Conservation (phyloP, 495 filamentous ascomycete genomes). For the Neurospora sublineolata region DNA sequence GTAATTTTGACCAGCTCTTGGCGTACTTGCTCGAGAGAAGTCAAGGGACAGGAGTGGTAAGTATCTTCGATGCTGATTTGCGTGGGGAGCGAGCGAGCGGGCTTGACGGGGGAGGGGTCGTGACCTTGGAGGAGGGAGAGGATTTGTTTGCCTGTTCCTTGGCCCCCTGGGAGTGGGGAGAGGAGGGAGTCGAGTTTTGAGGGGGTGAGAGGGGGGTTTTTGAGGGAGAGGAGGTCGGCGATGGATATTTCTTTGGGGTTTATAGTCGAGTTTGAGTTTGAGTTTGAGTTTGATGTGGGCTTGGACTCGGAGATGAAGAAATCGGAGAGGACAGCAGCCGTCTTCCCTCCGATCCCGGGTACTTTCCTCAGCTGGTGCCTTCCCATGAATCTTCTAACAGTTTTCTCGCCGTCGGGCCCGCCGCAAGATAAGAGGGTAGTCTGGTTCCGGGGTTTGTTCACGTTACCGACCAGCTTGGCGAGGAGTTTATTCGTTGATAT, state of each 20-base stretch:
- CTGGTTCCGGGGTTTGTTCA: constrained; percentile 77
- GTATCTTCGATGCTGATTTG: constrained; percentile 95
- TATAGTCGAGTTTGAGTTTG: constrained; percentile 23
- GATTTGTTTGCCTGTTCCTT: constrained; percentile 39
- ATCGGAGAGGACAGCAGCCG: constrained; percentile 56
- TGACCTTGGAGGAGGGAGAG: constrained; percentile 44
- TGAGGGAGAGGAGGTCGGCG: constrained; percentile 44
- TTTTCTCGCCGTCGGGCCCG: constrained; percentile 40
- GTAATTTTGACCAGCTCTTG: constrained; percentile 53
- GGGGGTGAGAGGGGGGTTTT: constrained; percentile 44
- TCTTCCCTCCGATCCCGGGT: constrained; percentile 74
- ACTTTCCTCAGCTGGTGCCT: constrained; percentile 66
- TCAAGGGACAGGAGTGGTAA: constrained; percentile 46
- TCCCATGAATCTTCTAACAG: constrained; percentile 58
- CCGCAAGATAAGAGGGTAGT: constrained; percentile 52
- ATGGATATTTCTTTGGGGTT: constrained; percentile 43
- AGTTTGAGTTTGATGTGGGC: constrained; percentile 20
- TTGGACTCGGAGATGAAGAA: constrained; percentile 40
- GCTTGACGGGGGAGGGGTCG: constrained; percentile 54
- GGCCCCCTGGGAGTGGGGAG: constrained; percentile 42
- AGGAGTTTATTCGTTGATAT: constrained; percentile 76
- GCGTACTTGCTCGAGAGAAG: constrained; percentile 44
- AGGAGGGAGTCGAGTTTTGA: constrained; percentile 52
- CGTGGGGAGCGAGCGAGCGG: constrained; percentile 60
- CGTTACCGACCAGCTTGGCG: constrained; percentile 72